Conservation (phyloP, 2,329 filamentous ascomycete species). For the Dothideomycetidae sp. region DNA sequence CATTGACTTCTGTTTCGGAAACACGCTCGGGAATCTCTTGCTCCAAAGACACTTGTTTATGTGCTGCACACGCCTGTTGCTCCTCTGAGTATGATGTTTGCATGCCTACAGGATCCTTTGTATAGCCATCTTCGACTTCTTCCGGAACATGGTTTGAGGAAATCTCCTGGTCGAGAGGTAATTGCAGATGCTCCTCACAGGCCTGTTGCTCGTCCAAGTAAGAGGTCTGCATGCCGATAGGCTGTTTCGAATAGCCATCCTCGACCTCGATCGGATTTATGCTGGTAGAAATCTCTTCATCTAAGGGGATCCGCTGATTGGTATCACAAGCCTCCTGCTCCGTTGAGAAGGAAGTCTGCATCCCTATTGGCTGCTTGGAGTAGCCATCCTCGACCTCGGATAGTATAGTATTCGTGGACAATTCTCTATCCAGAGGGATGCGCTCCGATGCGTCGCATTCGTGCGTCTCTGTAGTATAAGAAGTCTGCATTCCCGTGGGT, state of each 20-base stretch:
- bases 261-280: not conserved
- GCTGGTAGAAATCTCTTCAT: conserved; percentile 1
- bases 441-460: conserved; percentile 5
- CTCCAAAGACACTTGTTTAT: not conserved
- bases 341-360: conserved; percentile 13
- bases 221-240: conserved; percentile 12
- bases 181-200: not conserved
- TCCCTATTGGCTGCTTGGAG: conserved; percentile 10
- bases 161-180: conserved; percentile 9
- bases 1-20: not conserved
- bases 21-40: too few species aligned
- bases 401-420: conserved; percentile 5
- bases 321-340: conserved; percentile 6
- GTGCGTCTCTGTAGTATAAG: too few species aligned
- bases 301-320: conserved; percentile 1
- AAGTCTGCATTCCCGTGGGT: conserved; percentile 9
- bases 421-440: conserved; percentile 1
- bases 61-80: not conserved
- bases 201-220: conserved; percentile 9
- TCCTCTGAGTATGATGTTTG: conserved; percentile 14
- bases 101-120: conserved; percentile 5
- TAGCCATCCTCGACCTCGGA: conserved; percentile 1
- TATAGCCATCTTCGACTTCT: conserved; percentile 6
- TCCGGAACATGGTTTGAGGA: conserved; percentile 1
- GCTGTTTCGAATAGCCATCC: conserved; percentile 10